phyloP scores from a whole-genome alignment of 2,329 filamentous ascomycete genomes.

The Magnaporthiopsis rhizophila region DNA sequence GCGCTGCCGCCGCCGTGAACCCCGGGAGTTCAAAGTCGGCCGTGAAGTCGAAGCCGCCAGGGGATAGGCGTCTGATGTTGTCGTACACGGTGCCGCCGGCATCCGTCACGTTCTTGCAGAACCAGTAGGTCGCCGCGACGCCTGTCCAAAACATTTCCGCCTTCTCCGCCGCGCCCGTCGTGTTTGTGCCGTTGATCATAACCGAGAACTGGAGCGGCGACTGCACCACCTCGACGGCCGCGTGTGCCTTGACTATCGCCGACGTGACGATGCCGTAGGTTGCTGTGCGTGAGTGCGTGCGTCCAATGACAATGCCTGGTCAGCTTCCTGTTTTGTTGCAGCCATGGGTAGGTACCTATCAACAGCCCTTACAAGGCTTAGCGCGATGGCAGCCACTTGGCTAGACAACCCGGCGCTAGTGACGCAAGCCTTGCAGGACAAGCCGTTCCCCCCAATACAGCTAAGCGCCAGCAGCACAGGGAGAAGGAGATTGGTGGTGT shows the following conservation, averaged over 20 bases:
- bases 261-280: conserved; percentile 14
- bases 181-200: background rate
- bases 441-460: too few relatives aligned
- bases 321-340: too few relatives aligned
- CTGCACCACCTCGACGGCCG: conserved; percentile 11
- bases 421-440: too few relatives aligned
- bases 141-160: conserved; percentile 21
- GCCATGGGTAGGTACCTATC: too few relatives aligned
- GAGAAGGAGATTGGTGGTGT: too few relatives aligned
- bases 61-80: conserved; percentile 16
- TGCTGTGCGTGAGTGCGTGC: background rate
- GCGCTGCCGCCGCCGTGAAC: conserved; percentile 16
- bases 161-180: conserved; percentile 3
- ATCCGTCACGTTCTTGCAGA: conserved; percentile 25
- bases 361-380: too few relatives aligned
- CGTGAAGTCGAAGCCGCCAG: conserved; percentile 23
- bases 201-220: conserved; percentile 9
- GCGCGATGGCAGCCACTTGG: background rate
- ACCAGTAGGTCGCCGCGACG: conserved; percentile 24
- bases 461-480: background rate
- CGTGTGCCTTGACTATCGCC: conserved; percentile 12
- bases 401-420: background rate
- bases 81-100: conserved; percentile 27
- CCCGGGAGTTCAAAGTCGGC: conserved; percentile 26
- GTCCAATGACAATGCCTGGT: too few relatives aligned